Evolutionary conservation across 805 yeast species (phyloP), one percentile per base, ranked within the genome.

Genomic region (Yarrowia sp.): DNA sequence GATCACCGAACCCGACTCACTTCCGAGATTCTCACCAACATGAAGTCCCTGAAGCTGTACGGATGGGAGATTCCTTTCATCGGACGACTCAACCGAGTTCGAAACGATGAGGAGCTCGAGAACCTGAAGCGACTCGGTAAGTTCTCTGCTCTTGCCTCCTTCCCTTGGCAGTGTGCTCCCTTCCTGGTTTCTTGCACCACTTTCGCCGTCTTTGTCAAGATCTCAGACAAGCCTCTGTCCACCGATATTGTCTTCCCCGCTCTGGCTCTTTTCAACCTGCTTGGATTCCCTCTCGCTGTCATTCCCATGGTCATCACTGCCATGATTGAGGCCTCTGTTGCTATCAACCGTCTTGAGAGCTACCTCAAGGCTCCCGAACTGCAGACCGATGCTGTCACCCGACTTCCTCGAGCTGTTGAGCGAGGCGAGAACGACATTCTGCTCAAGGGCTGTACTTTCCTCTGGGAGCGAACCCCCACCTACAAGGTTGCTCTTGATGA

Each of bases 121-220:
- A 92, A 89, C 70, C 81, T 95, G 76, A 84, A 84, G 71, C 92
- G 96, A 1, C 76, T 88, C 58, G 84, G 91, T 33, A 82, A 81
- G 68, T 89, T 91, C 76, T 92, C 97, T 33, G 96, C 98, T 2
- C 80, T 91, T 65, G 83, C 97, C 8, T 80, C 92, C 62, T 95
- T 93, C 81, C 64, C 84, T 90, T 95, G 96, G 86, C 87, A 84
- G 66, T 82, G 90, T 71, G 90, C 97, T 48, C 98, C 99, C 36
- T 90, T 89, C 73, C 78, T 96, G 69, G 99, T 95, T 35, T 88
- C 96, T 58, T 89, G 96, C 76, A 84, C 90, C 1, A 95, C 99
- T 0, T 95, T 95, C 80, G 97, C 90, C 4, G 81, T 88, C 14
- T 96, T 89, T 73, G 88, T 88, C 28, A 80, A 81, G 65, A 77